Percentiles rank a stretch among this genome's conserved stretches.
These are phyloP conservation scores for Circinella umbellata DNA, from an alignment of 371 early-diverging fungal genomes.

Conservation along the genomic window DNA sequence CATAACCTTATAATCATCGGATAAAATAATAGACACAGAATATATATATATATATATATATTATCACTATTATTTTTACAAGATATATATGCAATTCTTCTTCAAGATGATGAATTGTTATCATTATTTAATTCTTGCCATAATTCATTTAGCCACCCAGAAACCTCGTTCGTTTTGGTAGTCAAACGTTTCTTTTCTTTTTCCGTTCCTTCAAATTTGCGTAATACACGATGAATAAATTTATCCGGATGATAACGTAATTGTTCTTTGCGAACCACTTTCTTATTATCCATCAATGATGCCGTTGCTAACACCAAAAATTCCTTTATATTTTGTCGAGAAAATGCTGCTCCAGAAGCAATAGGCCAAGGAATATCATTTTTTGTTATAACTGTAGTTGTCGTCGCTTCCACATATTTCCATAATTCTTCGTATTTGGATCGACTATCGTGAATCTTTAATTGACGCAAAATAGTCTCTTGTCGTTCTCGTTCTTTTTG, in stretches of 20 bases:
- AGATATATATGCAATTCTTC: no score
- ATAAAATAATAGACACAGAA: no score
- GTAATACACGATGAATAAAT: slow-evolving; percentile 38
- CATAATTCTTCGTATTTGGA: slow-evolving; percentile 30
- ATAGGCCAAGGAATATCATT: slow-evolving; percentile 53
- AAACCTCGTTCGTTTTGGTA: slow-evolving; percentile 36
- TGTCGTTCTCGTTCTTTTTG: slow-evolving; percentile 30
- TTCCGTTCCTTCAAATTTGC: slow-evolving; percentile 33
- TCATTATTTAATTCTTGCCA: slow-evolving; percentile 24
- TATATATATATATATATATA: no score
- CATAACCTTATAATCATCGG: no score
- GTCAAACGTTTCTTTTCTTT: slow-evolving; percentile 30
- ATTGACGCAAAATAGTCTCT: slow-evolving; percentile 16
- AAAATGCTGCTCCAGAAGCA: slow-evolving; percentile 10
- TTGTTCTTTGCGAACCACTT: slow-evolving; percentile 47
- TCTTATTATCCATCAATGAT: slow-evolving; percentile 24
- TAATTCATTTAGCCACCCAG: slow-evolving; percentile 49
- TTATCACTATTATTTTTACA: no score
- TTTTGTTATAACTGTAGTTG: slow-evolving; percentile 5
- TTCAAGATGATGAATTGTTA: no score
- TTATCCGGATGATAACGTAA: slow-evolving; percentile 54
- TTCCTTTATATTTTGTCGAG: slow-evolving; percentile 9
- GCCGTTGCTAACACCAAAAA: slow-evolving; percentile 26
- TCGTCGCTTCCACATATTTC: slow-evolving; percentile 24
- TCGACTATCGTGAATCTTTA: slow-evolving; percentile 15